Evolutionary conservation across 1,139 yeast genomes (phyloP), one percentile per base, ranked within the genome.

Genomic region (Pichia sorboxylosa): DNA sequence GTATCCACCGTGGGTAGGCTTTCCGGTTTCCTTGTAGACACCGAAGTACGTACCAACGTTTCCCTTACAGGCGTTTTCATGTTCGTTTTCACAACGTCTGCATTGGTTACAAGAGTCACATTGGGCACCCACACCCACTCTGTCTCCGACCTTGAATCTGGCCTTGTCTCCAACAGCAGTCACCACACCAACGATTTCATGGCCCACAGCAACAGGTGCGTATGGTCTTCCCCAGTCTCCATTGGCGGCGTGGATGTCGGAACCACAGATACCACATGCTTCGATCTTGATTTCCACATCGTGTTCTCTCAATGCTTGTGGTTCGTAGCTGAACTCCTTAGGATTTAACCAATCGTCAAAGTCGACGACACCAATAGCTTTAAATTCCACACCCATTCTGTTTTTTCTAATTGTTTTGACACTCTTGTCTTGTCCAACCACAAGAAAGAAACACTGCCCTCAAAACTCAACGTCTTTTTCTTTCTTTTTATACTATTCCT

Each of bases 121-220:
- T 34, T 59, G 58, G 28, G 81, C 76, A 40, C 83, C 82, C 41
- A 71, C 64, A 34, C 81, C 83, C 24, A 73, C 81, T 37, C 72
- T 55, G 39, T 73, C 72, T 30, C 81, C 81, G 14, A 67, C 44
- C 45, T 66, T 60, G 45, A 65, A 51, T 31, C 52, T 48, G 22
- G 55, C 52, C n/a, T 32, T 26, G n/a, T 39, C 39, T 37, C 80
- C 81, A 10, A 66, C 58, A 8, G 40, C 51, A 14, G 57, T 50
- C 36, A 59, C 62, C 31, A 48, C 46, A 16, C 71, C 70, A 28
- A 65, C 51, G 42, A 65, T 59, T 46, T 65, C 71, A 48, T 64
- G 69, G 16, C 69, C 69, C 10, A 59, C 66, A 24, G 63, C 61
- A 17, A 41, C 11, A 13, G 54, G 54, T n/a, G 36, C 8, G 19